A percentile compares a stretch with the other conserved stretches of the same genome.
Evolutionary conservation across 106 monocot species (phyloP).

Genomic region (Dioscorea dumetorum): DNA sequence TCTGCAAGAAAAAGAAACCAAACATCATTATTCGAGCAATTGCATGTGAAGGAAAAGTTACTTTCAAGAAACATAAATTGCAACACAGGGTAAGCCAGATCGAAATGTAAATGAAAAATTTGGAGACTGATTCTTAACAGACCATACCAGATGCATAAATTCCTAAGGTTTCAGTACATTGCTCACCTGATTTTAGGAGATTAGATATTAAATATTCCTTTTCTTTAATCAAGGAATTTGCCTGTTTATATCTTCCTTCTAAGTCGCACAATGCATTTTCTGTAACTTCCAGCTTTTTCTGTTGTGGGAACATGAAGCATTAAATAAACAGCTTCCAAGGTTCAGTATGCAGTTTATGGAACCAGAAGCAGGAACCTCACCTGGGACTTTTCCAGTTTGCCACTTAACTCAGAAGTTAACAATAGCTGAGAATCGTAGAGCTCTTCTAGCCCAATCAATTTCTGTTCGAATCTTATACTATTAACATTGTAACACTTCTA

Average conservation of each 20-base stretch:
- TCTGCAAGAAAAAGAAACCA: slow-evolving; percentile 17
- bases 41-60: too few species aligned
- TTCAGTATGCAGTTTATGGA: background rate
- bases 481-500: background rate
- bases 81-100: too few species aligned
- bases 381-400: slow-evolving; percentile 58
- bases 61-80: too few species aligned
- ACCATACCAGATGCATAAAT: too few species aligned
- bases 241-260: slow-evolving; percentile 53
- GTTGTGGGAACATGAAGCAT: background rate
- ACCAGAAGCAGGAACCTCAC: slow-evolving; percentile 10
- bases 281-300: slow-evolving; percentile 51
- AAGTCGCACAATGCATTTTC: slow-evolving; percentile 37
- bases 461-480: slow-evolving; percentile 22
- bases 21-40: too few species aligned
- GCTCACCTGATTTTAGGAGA: slow-evolving; percentile 67
- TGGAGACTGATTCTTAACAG: too few species aligned
- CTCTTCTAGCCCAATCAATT: slow-evolving; percentile 63
- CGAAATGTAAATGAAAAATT: too few species aligned
- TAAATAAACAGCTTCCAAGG: slow-evolving; percentile 2
- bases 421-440: slow-evolving; percentile 50
- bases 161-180: too few species aligned
- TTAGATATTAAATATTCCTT: slow-evolving; percentile 63
- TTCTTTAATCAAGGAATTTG: slow-evolving; percentile 51
- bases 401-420: slow-evolving; percentile 40